Evolutionary conservation across 225 moss, liverwort and hornwort species (phyloP).

Genomic region (Marchantia paleacea): DNA sequence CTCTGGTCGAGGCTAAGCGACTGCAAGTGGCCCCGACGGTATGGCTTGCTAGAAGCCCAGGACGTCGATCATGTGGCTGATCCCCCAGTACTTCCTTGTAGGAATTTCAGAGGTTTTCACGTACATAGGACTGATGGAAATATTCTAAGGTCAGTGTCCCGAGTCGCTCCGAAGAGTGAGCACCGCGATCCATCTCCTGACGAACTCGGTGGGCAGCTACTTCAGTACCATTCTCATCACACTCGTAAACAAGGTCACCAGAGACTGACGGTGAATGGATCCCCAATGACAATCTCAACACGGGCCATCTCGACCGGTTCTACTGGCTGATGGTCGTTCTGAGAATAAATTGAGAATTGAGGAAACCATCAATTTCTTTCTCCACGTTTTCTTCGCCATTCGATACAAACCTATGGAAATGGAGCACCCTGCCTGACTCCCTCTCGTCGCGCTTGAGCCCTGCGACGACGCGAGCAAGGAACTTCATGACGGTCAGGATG

Average conservation of each 20-base stretch:
- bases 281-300: constrained; percentile 55
- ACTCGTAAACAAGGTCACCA: constrained; percentile 45
- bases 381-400: constrained; percentile 39
- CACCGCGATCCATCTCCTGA: constrained; percentile 54
- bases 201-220: constrained; percentile 65
- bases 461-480: background rate
- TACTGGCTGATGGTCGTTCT: constrained; percentile 67
- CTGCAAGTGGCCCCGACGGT: constrained; percentile 28
- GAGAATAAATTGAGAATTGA: too few species aligned
- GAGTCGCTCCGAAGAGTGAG: constrained; percentile 69
- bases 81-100: constrained; percentile 64
- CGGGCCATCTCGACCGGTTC: constrained; percentile 59
- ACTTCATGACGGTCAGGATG: background rate
- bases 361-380: constrained; percentile 50
- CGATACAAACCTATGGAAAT: constrained; percentile 26
- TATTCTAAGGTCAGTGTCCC: constrained; percentile 76
- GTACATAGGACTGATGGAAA: constrained; percentile 55
- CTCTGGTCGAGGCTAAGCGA: constrained; percentile 47
- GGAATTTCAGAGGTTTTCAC: constrained; percentile 56
- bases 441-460: constrained; percentile 4
- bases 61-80: constrained; percentile 51
- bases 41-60: constrained; percentile 5
- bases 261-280: constrained; percentile 50
- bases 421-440: constrained; percentile 1
- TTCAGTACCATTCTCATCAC: constrained; percentile 57